Conservation (phyloP, 2,329 filamentous ascomycete species). For the Botrytis cinerea region DNA sequence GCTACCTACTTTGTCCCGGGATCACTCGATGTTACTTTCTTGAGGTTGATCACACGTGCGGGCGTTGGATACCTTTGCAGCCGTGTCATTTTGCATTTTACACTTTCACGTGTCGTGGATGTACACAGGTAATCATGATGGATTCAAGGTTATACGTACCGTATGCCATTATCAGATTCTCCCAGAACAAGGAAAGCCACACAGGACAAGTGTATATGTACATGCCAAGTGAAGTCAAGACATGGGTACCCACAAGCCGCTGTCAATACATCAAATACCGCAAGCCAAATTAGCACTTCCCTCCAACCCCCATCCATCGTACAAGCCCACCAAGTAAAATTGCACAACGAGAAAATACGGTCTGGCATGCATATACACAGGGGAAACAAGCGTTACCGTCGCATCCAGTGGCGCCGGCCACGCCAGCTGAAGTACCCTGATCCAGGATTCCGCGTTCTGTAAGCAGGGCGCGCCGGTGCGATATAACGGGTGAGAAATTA, state of each 20-base stretch:
- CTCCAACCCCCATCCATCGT: background rate
- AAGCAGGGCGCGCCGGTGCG: conserved; percentile 2
- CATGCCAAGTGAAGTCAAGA: background rate
- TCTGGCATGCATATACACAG: background rate
- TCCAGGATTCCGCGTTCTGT: background rate
- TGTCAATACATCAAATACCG: background rate
- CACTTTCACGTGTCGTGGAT: too few relatives aligned
- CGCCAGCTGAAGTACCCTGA: background rate
- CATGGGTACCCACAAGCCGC: background rate
- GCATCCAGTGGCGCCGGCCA: background rate
- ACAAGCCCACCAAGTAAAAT: background rate
- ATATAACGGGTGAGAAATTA: background rate
- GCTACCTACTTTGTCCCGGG: background rate
- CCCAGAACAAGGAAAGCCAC: background rate
- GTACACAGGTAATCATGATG: too few relatives aligned
- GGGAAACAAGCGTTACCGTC: background rate
- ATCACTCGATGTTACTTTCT: background rate
- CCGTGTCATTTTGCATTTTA: too few relatives aligned
- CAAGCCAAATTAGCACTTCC: background rate
- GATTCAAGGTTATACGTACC: background rate
- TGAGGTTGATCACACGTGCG: background rate
- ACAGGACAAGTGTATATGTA: background rate
- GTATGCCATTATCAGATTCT: background rate
- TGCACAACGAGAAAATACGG: background rate
- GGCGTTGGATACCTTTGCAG: too few relatives aligned